A percentile compares a stretch with the other conserved stretches of the same genome.
These are phyloP conservation scores for Russula sp. DNA, from an alignment of 768 basidiomycete genomes.

Conservation along the genomic window DNA sequence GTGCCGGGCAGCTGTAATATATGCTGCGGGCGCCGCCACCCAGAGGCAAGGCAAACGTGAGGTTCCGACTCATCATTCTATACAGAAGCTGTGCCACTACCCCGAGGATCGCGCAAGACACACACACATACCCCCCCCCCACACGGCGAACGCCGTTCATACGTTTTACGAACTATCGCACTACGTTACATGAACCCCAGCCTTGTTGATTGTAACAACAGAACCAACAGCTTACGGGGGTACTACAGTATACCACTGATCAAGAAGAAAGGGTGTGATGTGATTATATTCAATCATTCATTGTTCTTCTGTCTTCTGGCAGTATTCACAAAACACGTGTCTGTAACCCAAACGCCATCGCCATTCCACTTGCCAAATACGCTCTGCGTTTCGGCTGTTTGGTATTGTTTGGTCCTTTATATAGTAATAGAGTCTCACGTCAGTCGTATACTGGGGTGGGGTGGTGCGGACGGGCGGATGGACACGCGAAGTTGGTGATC, in stretches of 20 bases:
- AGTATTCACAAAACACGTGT: no score
- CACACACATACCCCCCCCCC: background rate
- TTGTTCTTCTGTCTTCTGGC: no score
- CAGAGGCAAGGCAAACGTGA: background rate
- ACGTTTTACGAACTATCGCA: background rate
- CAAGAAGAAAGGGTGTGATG: background rate
- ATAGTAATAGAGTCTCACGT: no score
- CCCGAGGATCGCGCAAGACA: conserved; percentile 5
- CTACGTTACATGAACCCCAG: conserved; percentile 2
- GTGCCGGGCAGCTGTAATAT: background rate
- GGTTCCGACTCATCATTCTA: background rate
- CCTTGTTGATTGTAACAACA: conserved; percentile 6
- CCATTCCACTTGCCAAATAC: no score
- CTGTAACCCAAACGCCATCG: no score
- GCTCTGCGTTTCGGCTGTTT: no score
- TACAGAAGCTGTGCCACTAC: background rate
- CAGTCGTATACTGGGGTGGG: no score
- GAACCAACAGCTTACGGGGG: background rate
- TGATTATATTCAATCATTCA: no score
- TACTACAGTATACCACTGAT: background rate
- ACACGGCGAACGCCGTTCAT: background rate
- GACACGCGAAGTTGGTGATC: no score
- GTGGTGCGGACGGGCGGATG: no score
- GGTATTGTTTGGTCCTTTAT: no score
- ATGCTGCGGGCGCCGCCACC: background rate